phyloP scores from a whole-genome alignment of 202 grass and related monocot genomes.

The Panicum virgatum region DNA sequence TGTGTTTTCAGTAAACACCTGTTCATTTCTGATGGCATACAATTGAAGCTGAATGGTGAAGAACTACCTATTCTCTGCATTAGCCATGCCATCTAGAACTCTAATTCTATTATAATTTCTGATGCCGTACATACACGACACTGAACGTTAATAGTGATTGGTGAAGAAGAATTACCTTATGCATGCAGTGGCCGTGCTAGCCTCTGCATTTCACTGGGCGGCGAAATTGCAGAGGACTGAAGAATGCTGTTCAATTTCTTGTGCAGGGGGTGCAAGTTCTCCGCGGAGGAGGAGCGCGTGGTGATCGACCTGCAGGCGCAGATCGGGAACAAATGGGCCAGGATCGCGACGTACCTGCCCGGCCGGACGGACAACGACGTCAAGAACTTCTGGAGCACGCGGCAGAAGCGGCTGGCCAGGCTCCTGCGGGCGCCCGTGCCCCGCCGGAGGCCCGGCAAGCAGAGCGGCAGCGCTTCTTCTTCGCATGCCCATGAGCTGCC shows the following conservation, averaged over 20 bases:
- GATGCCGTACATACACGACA: too few relatives aligned
- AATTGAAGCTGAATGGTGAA: too few relatives aligned
- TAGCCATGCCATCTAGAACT: too few relatives aligned
- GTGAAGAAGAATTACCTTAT: too few relatives aligned
- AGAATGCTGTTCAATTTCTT: not conserved
- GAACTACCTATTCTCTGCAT: too few relatives aligned
- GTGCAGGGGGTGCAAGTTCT: conserved; percentile 62
- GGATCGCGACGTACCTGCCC: conserved; percentile 55
- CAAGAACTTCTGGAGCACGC: conserved; percentile 89
- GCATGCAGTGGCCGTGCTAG: too few relatives aligned
- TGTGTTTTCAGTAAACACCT: not conserved
- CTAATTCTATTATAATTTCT: too few relatives aligned
- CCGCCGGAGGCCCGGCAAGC: conserved; percentile 7
- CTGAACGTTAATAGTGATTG: too few relatives aligned
- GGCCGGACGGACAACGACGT: conserved; percentile 85
- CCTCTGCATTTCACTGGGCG: too few relatives aligned
- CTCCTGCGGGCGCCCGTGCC: not conserved
- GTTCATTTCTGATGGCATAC: too few relatives aligned
- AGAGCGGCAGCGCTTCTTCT: not conserved
- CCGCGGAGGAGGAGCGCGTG: conserved; percentile 57
- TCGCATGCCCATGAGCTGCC: not conserved
- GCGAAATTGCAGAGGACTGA: too few relatives aligned
- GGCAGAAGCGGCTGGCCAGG: conserved; percentile 66
- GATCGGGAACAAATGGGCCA: conserved; percentile 80
- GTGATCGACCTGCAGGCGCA: conserved; percentile 57